Evolutionary conservation across 345 rosid genomes (phyloP).

Genomic region (Brassica incana): DNA sequence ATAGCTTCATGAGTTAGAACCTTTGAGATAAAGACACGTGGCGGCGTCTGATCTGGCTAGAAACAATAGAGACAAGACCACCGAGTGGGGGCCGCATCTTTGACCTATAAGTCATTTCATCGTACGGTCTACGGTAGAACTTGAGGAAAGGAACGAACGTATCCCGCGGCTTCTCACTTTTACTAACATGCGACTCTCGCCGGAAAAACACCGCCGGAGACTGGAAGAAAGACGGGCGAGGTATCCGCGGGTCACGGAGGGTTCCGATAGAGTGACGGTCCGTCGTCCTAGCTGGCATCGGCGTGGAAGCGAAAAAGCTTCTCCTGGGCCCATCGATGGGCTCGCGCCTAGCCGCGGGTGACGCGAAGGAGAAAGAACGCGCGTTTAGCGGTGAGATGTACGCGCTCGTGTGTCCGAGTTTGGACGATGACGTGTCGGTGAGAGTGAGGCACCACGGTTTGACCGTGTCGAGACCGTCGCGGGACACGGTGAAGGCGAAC

Average conservation of each 20-base stretch:
- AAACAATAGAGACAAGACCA: slow-evolving; percentile 85
- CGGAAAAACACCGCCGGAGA: slow-evolving; percentile 90
- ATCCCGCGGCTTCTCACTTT: slow-evolving; percentile 62
- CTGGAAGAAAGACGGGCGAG: slow-evolving; percentile 86
- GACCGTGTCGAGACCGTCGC: slow-evolving; percentile 79
- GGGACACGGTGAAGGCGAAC: slow-evolving; percentile 93
- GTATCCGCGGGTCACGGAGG: slow-evolving; percentile 62
- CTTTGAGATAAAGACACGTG: slow-evolving; percentile 95
- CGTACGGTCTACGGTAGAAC: slow-evolving; percentile 88
- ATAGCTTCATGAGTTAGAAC: slow-evolving; percentile 43
- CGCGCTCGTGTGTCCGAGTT: slow-evolving; percentile 58
- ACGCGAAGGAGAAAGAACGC: slow-evolving; percentile 87
- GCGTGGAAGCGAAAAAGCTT: slow-evolving; percentile 80
- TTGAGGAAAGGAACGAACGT: slow-evolving; percentile 72
- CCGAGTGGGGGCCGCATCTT: slow-evolving; percentile 95
- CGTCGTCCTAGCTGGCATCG: slow-evolving; percentile 70
- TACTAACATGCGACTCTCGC: slow-evolving; percentile 67
- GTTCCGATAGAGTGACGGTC: slow-evolving; percentile 39
- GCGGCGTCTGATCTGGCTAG: slow-evolving; percentile 71
- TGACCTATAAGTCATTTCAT: slow-evolving; percentile 96
- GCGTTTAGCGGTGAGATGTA: slow-evolving; percentile 81
- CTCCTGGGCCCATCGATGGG: slow-evolving; percentile 43
- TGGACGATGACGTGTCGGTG: slow-evolving; percentile 57
- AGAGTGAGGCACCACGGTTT: slow-evolving; percentile 91
- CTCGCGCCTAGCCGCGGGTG: slow-evolving; percentile 59